phyloP scores from a whole-genome alignment of 257 asterid genomes.

The Haberlea rhodopensis region DNA sequence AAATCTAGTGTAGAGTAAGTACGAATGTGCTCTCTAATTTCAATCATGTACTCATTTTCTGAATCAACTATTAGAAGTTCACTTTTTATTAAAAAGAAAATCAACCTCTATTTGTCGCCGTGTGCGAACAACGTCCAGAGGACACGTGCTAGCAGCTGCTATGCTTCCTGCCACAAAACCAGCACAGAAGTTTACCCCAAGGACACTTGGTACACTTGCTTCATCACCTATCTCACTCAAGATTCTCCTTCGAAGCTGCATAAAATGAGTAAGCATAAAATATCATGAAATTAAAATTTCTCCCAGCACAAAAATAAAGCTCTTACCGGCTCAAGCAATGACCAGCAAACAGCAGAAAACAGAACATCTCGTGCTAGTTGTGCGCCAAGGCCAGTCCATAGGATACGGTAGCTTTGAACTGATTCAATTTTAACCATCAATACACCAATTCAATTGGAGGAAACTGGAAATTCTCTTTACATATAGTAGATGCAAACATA shows the following conservation, averaged over 20 bases:
- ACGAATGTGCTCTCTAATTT: neutral
- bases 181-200: constrained; percentile 77
- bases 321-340: constrained; percentile 81
- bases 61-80: neutral
- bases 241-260: constrained; percentile 66
- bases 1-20: neutral
- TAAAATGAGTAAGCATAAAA: constrained; percentile 23
- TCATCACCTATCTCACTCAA: constrained; percentile 51
- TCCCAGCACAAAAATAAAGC: constrained; percentile 2
- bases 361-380: constrained; percentile 95
- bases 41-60: constrained; percentile 10
- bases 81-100: constrained; percentile 1
- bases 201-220: constrained; percentile 41
- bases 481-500: neutral
- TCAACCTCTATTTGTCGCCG: constrained; percentile 80
- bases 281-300: neutral
- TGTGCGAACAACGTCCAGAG: constrained; percentile 87
- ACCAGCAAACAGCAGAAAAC: constrained; percentile 91
- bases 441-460: neutral
- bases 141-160: constrained; percentile 76
- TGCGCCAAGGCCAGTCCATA: constrained; percentile 93
- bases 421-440: constrained; percentile 17
- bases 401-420: constrained; percentile 58
- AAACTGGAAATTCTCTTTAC: neutral
- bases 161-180: constrained; percentile 84